A percentile compares a stretch with the other conserved stretches of the same genome.
Conservation (phyloP, 768 basidiomycete genomes). For the Auricularia heimuer region DNA sequence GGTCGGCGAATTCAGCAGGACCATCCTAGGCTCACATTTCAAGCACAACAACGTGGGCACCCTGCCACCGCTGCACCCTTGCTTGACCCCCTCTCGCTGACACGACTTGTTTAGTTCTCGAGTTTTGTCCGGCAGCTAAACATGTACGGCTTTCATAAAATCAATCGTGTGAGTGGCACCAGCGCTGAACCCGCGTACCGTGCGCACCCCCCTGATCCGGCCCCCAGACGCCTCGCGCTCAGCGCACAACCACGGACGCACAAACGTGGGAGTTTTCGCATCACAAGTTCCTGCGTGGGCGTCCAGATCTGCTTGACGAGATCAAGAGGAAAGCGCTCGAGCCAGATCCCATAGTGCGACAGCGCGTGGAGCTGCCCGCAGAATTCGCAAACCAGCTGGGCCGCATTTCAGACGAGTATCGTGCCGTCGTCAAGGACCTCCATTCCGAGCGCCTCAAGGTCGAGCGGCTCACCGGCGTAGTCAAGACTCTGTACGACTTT, state of each 20-base stretch:
- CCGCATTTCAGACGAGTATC: slow-evolving; percentile 65
- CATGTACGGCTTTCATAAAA: slow-evolving; percentile 96
- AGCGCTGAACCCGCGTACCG: slow-evolving; percentile 1
- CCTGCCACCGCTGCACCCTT: not conserved
- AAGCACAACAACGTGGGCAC: slow-evolving; percentile 76
- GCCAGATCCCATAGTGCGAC: slow-evolving; percentile 60
- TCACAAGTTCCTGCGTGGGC: slow-evolving; percentile 72
- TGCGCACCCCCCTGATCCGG: not conserved
- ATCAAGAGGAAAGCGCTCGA: slow-evolving; percentile 82
- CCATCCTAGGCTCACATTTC: slow-evolving; percentile 77
- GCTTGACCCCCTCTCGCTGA: not conserved
- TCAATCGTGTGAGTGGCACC: slow-evolving; percentile 58
- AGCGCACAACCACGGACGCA: slow-evolving; percentile 68
- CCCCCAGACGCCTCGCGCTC: slow-evolving; percentile 65
- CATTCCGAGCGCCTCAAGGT: slow-evolving; percentile 47
- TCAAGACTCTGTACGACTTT: slow-evolving; percentile 54
- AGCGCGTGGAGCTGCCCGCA: slow-evolving; percentile 71
- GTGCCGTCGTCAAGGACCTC: slow-evolving; percentile 37
- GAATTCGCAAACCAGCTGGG: slow-evolving; percentile 61
- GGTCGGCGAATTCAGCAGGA: slow-evolving; percentile 76
- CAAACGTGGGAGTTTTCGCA: slow-evolving; percentile 89
- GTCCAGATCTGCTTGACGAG: slow-evolving; percentile 72
- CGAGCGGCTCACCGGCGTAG: slow-evolving; percentile 48
- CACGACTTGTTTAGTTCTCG: slow-evolving; percentile 52
- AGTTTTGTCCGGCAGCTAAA: slow-evolving; percentile 92